These are phyloP conservation scores for Colletotrichum noveboracense DNA, from an alignment of 2,329 filamentous ascomycete species.

Conservation along the genomic window DNA sequence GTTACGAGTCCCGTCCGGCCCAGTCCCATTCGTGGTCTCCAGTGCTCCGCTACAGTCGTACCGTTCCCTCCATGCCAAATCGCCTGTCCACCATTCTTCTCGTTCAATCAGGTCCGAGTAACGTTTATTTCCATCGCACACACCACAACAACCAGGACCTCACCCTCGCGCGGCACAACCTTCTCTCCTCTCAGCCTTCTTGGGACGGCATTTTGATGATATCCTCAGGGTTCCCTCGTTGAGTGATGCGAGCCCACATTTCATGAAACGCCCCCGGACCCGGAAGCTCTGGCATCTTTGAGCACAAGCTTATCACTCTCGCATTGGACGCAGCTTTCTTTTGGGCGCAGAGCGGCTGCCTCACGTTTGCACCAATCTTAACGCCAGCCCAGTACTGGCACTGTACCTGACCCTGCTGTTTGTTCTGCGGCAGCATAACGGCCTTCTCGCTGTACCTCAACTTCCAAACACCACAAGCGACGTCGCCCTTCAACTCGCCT, in stretches of 20 bases:
- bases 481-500: not conserved
- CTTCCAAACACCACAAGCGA: not conserved
- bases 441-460: not conserved
- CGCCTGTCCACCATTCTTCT: not conserved
- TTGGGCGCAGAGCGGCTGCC: conserved; percentile 12
- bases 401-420: not conserved
- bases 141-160: conserved; percentile 14
- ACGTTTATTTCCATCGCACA: conserved; percentile 10
- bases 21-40: not conserved
- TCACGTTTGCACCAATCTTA: not conserved
- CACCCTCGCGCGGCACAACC: not conserved
- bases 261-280: conserved; percentile 24
- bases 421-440: not conserved
- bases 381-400: not conserved
- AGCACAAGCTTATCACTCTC: conserved; percentile 20
- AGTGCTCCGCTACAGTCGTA: not conserved
- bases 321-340: not conserved
- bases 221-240: conserved; percentile 6
- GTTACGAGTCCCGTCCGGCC: conserved; percentile 11
- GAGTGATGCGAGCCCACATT: conserved; percentile 19
- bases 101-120: conserved; percentile 4
- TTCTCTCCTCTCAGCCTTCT: not conserved
- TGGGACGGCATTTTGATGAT: not conserved
- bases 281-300: conserved; percentile 23
- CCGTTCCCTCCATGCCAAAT: not conserved